A percentile compares a stretch with the other conserved stretches of the same genome.
phyloP scores from a whole-genome alignment of 2,329 filamentous ascomycete genomes.

The Arthrocladium fulminans region DNA sequence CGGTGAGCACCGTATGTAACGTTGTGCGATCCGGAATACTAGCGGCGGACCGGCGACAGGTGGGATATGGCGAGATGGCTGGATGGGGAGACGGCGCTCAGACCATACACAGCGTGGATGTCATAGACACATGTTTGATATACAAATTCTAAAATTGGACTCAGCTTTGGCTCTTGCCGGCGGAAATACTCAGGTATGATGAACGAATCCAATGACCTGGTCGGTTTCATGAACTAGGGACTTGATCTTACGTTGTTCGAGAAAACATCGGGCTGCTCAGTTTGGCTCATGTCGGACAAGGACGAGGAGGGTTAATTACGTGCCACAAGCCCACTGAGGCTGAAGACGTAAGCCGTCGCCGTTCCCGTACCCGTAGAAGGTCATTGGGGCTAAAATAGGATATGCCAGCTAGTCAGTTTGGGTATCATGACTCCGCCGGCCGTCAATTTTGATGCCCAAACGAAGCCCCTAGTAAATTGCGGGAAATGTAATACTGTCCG shows the following conservation, averaged over 20 bases:
- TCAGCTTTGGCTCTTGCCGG: constrained; percentile 1
- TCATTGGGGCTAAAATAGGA: neutral
- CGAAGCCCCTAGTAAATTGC: too few species aligned
- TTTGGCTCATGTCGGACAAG: neutral
- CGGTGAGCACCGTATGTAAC: neutral
- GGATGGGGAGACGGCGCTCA: neutral
- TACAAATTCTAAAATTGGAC: constrained; percentile 3
- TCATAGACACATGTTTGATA: constrained; percentile 1
- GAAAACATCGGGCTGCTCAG: neutral
- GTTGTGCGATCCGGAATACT: neutral
- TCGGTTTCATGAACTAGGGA: neutral
- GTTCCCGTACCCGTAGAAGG: neutral
- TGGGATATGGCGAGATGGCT: neutral
- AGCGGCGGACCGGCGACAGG: neutral
- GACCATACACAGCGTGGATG: constrained; percentile 1
- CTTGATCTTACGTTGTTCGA: neutral
- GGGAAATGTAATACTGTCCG: too few species aligned
- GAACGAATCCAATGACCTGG: neutral
- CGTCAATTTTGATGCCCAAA: neutral
- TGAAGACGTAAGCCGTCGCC: neutral
- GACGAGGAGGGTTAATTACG: neutral
- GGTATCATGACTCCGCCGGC: neutral
- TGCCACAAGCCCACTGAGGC: neutral
- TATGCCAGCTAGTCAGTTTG: neutral
- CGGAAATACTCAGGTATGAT: neutral